A percentile compares a stretch with the other conserved stretches of the same genome.
phyloP scores from a whole-genome alignment of 306 rosid genomes.

The Vigna hirtella region DNA sequence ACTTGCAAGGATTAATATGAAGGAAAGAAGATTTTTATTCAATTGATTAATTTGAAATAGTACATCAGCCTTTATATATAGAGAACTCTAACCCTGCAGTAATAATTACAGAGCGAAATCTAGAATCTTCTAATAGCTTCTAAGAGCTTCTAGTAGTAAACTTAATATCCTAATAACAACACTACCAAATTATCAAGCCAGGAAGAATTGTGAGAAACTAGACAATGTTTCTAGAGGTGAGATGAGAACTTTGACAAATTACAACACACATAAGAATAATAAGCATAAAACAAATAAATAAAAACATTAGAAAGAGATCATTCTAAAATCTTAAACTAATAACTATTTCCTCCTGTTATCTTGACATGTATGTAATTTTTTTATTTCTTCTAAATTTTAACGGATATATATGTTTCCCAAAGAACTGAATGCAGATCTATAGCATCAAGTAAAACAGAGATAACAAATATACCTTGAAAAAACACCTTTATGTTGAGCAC shows the following conservation, averaged over 20 bases:
- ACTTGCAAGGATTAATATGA: neutral
- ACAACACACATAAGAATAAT: conserved; percentile 7
- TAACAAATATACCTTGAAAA: conserved; percentile 77
- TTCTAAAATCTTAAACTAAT: conserved; percentile 1
- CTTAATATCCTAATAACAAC: no score
- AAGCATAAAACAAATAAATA: neutral
- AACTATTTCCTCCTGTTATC: conserved; percentile 33
- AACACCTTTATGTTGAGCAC: conserved; percentile 94
- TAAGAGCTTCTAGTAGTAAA: no score
- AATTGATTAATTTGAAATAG: no score
- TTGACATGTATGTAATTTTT: neutral
- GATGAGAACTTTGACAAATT: conserved; percentile 7
- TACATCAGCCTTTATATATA: no score
- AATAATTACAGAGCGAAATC: no score
- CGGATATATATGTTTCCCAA: neutral
- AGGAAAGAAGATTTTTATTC: no score
- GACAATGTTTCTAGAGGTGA: neutral
- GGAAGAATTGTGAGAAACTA: conserved; percentile 4
- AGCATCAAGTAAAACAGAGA: conserved; percentile 4
- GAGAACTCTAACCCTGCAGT: no score
- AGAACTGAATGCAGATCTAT: conserved; percentile 25
- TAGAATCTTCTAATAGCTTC: no score
- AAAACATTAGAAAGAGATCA: conserved; percentile 19
- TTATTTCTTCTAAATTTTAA: neutral
- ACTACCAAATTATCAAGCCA: conserved; percentile 29